Base-by-base conservation (phyloP, 176 grass and related monocot genomes). In the Bonia amplexicaulis region DNA sequence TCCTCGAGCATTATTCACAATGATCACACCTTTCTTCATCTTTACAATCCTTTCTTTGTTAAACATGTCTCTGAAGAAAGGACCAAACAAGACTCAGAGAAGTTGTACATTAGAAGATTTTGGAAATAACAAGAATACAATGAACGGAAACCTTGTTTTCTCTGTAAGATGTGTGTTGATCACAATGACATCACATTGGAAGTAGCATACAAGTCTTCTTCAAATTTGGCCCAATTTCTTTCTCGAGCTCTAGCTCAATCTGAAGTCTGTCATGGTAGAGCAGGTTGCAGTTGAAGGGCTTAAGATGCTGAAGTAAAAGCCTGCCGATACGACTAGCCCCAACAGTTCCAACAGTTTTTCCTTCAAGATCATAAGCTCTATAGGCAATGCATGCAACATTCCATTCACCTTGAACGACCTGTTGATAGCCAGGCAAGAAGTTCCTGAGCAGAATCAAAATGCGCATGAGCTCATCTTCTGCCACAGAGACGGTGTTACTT, bases 131-230 rank as follows among this genome's bases (percentile, higher is more conserved):
- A 17, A 65, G 51, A 42, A 71, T 85, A 37, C 29, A 42, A 52
- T 76, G 26, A 78, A 80, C 20, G 0, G 64, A 31, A 37, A 98
- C 96, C 91, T 98, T 25, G 91, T 98, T 91, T 95, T 98, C 74
- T 95, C 96, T 6, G 96, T 95, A 54, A 98, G 96, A 81, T 93
- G 96, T 22, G 79, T 94, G 82, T 98, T 98, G 71, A 95, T 91
- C 62, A 98, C 96, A 53, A 98, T 67, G 11, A 95, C 76, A 82
- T 98, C 96, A 59, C 96, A 98, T 95, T 41, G 90, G 91, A 70
- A 95, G 92, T 97, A 26, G 87, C 72, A 80, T 97, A 92, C 15
- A 97, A 82, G 82, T 97, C 92, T 78, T 95, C 91, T 82, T 95
- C 91, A 75, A 87, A 95, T 86, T 91, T 93, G 5, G 92, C 95